Evolutionary conservation across 2,329 filamentous ascomycete species (phyloP).

Genomic region (Cercospora sp.): DNA sequence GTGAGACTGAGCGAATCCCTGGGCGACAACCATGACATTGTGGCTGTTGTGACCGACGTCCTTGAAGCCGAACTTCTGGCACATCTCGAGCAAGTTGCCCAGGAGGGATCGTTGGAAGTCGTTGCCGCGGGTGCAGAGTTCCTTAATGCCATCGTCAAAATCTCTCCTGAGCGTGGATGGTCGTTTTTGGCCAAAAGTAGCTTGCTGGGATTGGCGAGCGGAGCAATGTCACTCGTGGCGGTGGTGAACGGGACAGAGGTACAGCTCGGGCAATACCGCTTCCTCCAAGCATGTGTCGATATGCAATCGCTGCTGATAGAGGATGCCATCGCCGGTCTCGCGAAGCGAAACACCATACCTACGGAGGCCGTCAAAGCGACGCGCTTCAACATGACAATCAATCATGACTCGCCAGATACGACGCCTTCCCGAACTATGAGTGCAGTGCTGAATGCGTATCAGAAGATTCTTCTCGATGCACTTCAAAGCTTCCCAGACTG

Average conservation of each 20-base stretch:
- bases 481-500: conserved; percentile 84
- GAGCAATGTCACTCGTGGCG: conserved; percentile 71
- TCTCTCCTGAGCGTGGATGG: conserved; percentile 85
- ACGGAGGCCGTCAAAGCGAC: conserved; percentile 7
- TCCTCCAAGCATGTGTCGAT: conserved; percentile 71
- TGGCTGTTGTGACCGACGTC: conserved; percentile 78
- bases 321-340: conserved; percentile 68
- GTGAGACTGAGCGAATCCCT: conserved; percentile 53
- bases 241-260: conserved; percentile 83
- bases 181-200: conserved; percentile 81
- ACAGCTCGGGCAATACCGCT: conserved; percentile 70
- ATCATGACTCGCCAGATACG: conserved; percentile 60
- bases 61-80: conserved; percentile 67
- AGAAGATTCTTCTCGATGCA: conserved; percentile 74
- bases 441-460: conserved; percentile 69
- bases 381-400: conserved; percentile 38
- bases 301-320: conserved; percentile 75
- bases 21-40: conserved; percentile 66
- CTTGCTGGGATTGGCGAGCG: conserved; percentile 73
- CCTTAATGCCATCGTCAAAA: conserved; percentile 66
- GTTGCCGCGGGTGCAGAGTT: conserved; percentile 79
- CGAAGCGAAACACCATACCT: conserved; percentile 60
- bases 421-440: conserved; percentile 77
- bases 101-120: conserved; percentile 65
- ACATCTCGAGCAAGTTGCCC: conserved; percentile 55